Evolutionary conservation across 2,329 filamentous ascomycete species (phyloP), one percentile per base, ranked within the genome.

Genomic region (Alternaria sp.): DNA sequence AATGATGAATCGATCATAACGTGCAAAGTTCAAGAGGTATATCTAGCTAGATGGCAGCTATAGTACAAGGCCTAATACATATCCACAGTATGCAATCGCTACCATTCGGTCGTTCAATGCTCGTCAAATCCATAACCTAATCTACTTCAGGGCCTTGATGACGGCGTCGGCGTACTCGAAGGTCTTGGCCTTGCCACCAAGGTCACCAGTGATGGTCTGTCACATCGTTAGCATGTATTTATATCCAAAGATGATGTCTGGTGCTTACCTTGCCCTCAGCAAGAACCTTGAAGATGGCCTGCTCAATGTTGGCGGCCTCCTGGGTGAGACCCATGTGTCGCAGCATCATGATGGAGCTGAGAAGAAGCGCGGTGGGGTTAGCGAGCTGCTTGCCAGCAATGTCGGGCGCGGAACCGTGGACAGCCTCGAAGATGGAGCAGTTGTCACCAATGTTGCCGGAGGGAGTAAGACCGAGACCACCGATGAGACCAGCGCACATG

Each of bases 351-450:
- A 98, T 96, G 82, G 92, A 96, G 83, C 89, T 93, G 78, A 98
- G 91, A 71, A 99, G 89, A 74, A 99, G 90, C 64, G 96, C 96
- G 66, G 96, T 98, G 68, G 96, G 96, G 89, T 99, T 99, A 78
- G 96, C 96, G 74, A 98, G 91, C 72, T 89, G 92, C 89, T 97
- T 94, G 83, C 95, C 95, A 71, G 93, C 94, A 81, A 98, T 98
- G 83, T 98, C 95, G 65, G 95, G 95, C 64, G 95, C 95, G 71
- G 94, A 97, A 76, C 95, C 95, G 87, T 99, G 96, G 77, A 99
- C 96, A 77, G 96, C 96, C 87, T 99, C 96, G 86, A 99, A 99
- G 86, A 98, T 97, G 82, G 93, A 97, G 91, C 94, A 98, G 87
- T 97, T 92, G 84, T 97, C 94, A 83, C 94, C 96, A 79, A 97